These are phyloP conservation scores for Gymnopus androsaceus DNA, from an alignment of 1,284 basidiomycete species.

Conservation along the genomic window DNA sequence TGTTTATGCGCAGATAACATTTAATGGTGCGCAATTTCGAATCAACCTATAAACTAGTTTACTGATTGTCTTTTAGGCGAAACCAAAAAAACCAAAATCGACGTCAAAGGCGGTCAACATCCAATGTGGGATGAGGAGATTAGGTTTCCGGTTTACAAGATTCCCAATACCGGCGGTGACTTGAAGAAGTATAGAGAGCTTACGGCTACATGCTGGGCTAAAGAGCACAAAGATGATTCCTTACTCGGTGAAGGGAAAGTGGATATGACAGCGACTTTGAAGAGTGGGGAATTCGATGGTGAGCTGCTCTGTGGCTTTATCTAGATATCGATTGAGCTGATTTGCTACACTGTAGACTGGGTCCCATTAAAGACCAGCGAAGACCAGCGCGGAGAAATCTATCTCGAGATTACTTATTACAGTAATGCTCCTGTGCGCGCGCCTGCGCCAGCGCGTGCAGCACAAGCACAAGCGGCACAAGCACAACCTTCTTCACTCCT, in stretches of 20 bases:
- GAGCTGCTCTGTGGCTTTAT: conserved; percentile 27
- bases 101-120: conserved; percentile 74
- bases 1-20: conserved; percentile 55
- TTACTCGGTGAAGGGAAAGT: conserved; percentile 62
- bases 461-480: too few relatives aligned
- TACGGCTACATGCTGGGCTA: conserved; percentile 64
- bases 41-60: neutral
- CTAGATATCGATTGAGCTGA: neutral
- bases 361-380: conserved; percentile 57
- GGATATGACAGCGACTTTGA: conserved; percentile 67
- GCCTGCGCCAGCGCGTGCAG: conserved; percentile 27
- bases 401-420: conserved; percentile 79
- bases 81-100: conserved; percentile 59
- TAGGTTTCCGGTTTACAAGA: conserved; percentile 58
- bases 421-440: conserved; percentile 57
- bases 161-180: too few relatives aligned
- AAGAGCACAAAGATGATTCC: conserved; percentile 62
- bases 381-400: conserved; percentile 65
- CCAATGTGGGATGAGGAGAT: conserved; percentile 77
- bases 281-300: conserved; percentile 79
- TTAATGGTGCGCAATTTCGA: conserved; percentile 41
- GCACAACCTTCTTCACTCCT: conserved; percentile 13
- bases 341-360: conserved; percentile 55
- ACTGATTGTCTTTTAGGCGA: conserved; percentile 34
- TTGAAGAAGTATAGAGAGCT: conserved; percentile 54